Percentiles rank a stretch among this genome's conserved stretches.
Conservation (phyloP, 805 yeast species). For the Kazachstania kunashirensis region DNA sequence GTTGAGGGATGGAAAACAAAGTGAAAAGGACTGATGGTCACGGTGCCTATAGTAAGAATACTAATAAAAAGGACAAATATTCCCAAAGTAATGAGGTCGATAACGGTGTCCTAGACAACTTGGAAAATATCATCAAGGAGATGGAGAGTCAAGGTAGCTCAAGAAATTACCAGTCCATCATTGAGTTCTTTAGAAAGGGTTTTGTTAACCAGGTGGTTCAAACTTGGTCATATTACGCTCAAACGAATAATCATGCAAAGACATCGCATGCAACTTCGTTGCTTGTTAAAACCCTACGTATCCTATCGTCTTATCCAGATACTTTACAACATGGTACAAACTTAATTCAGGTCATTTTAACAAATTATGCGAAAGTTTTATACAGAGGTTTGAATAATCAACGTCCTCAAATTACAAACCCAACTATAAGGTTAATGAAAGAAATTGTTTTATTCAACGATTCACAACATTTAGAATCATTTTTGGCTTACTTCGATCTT, state of each 20-base stretch:
- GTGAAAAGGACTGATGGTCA: background rate
- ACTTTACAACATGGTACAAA: constrained; percentile 16
- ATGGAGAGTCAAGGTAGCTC: constrained; percentile 13
- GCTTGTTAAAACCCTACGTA: constrained; percentile 31
- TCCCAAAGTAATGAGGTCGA: constrained; percentile 18
- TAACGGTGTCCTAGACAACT: constrained; percentile 21
- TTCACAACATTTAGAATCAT: constrained; percentile 44
- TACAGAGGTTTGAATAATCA: constrained; percentile 56
- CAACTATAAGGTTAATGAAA: constrained; percentile 48
- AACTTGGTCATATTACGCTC: constrained; percentile 40
- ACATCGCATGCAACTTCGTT: constrained; percentile 37
- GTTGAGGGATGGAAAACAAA: constrained; percentile 2
- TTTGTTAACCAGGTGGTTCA: constrained; percentile 33
- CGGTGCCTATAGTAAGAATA: background rate
- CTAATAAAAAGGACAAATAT: constrained; percentile 7
- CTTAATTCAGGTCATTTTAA: constrained; percentile 41
- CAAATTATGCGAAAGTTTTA: constrained; percentile 49
- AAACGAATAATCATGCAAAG: constrained; percentile 41
- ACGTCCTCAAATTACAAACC: constrained; percentile 50
- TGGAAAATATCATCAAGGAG: constrained; percentile 15
- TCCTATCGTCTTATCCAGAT: constrained; percentile 13
- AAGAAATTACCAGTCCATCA: constrained; percentile 20
- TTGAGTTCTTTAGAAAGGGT: constrained; percentile 30
- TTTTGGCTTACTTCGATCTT: constrained; percentile 61
- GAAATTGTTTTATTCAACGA: constrained; percentile 41